phyloP scores from a whole-genome alignment of 2,329 filamentous ascomycete species.

The Sclerotinia nivalis region DNA sequence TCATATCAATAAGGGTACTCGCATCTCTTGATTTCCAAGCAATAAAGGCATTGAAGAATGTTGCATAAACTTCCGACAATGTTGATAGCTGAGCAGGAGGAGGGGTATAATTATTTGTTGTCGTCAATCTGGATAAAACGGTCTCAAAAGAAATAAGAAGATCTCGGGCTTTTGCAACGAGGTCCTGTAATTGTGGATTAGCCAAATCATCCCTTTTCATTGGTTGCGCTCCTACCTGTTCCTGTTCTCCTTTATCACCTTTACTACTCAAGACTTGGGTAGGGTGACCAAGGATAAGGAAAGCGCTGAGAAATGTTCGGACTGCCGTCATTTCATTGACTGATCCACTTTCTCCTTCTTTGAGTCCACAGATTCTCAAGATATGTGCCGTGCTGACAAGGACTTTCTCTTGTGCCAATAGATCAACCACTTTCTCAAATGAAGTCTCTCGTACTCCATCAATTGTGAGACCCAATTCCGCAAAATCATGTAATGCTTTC shows the following conservation, averaged over 20 bases:
- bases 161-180: slow-evolving; percentile 76
- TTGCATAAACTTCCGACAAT: slow-evolving; percentile 68
- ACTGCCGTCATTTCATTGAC: slow-evolving; percentile 69
- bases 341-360: slow-evolving; percentile 62
- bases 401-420: slow-evolving; percentile 67
- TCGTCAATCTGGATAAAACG: slow-evolving; percentile 64
- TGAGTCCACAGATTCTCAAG: slow-evolving; percentile 68
- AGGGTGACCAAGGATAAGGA: slow-evolving; percentile 77
- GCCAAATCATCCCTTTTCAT: slow-evolving; percentile 55
- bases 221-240: slow-evolving; percentile 54
- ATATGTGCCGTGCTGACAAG: slow-evolving; percentile 66
- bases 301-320: slow-evolving; percentile 76
- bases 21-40: slow-evolving; percentile 83
- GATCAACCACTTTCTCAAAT: slow-evolving; percentile 72
- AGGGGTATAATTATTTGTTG: slow-evolving; percentile 66
- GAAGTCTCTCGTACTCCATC: slow-evolving; percentile 68
- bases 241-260: slow-evolving; percentile 57
- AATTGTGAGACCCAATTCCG: slow-evolving; percentile 66
- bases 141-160: slow-evolving; percentile 77
- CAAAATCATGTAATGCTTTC: slow-evolving; percentile 64
- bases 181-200: slow-evolving; percentile 65
- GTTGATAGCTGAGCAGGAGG: slow-evolving; percentile 62
- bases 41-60: slow-evolving; percentile 77
- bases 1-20: slow-evolving; percentile 74
- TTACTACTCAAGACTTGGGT: slow-evolving; percentile 76